Evolutionary conservation across 768 basidiomycete genomes (phyloP), one percentile per base, ranked within the genome.

Genomic region (Calvatia gigantea): DNA sequence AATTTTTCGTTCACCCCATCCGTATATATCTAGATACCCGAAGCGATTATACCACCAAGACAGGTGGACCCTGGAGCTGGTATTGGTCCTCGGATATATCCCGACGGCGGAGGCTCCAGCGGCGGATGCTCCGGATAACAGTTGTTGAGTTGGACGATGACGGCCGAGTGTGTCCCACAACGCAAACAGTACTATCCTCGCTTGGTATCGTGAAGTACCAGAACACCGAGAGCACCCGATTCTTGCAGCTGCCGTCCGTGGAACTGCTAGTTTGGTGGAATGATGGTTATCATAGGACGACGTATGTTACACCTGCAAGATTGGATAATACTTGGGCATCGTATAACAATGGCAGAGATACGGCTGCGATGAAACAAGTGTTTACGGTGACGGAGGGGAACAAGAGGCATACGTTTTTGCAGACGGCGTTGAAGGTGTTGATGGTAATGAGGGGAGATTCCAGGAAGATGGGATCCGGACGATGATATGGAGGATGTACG

Each of bases 301-400:
- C 59, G 12, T 53, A 44, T n/a, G 15, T 65, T 5, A 2, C 11
- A 21, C 57, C 59, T 27, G 38, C 41, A 19, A 43, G 60, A 17
- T 58, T 39, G 33, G 62, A 64, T 33, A 62, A 62, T 38, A 60
- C 60, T 12, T 64, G 60, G 63, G 23, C 35, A 3, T 48, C 53
- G 3, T 38, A 61, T 14, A 32, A 32, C 6, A 58, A 39, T 1
- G 56, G 58, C 12, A 60, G 56, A 6, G 60, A 56, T n/a, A 61
- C 62, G 4, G 60, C 50, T 29, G 49, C 57, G 27, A 62, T 64
- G 63, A 63, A 64, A 42, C 63, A 64, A 47, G 56, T 64, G 21
- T 62, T 64, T 31, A 61, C 63, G 3, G 29, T 64, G 38, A 64
- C 63, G 14, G 63, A 61, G 25, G 60, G 56, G 3, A 29, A 11